Evolutionary conservation across 192 early-diverging fungal species (phyloP).

Genomic region (Podila epicladia): DNA sequence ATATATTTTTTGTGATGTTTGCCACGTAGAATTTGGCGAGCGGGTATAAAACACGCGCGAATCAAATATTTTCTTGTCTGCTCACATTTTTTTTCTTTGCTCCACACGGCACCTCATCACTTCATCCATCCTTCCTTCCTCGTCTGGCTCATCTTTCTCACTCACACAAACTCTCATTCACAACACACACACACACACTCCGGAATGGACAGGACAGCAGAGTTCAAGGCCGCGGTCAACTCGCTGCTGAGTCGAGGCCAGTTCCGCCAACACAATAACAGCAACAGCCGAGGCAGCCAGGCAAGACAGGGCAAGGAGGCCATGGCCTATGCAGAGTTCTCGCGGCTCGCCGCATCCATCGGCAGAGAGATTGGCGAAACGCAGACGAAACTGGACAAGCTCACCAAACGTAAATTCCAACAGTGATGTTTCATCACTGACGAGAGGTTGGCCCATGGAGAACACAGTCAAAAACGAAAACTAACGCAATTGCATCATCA

Average conservation of each 20-base stretch:
- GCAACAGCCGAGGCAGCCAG: slow-evolving; percentile 7
- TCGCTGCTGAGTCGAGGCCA: slow-evolving; percentile 66
- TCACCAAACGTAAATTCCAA: slow-evolving; percentile 71
- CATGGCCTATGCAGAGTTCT: slow-evolving; percentile 80
- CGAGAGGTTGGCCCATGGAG: not conserved
- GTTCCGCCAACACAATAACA: slow-evolving; percentile 14
- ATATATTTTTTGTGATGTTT: too few relatives aligned
- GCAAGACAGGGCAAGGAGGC: slow-evolving; percentile 33
- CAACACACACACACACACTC: not conserved
- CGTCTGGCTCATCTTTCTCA: too few relatives aligned
- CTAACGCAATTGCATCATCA: not conserved
- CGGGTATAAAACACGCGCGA: too few relatives aligned
- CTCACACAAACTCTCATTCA: not conserved
- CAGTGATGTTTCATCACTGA: not conserved
- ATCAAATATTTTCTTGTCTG: too few relatives aligned
- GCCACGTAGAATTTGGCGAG: too few relatives aligned
- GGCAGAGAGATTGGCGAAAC: slow-evolving; percentile 89
- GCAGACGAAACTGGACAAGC: slow-evolving; percentile 81
- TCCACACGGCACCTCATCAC: too few relatives aligned
- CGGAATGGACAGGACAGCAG: slow-evolving; percentile 78
- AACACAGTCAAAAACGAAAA: not conserved
- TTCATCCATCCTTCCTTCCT: too few relatives aligned
- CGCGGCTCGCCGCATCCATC: slow-evolving; percentile 82
- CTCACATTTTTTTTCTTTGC: too few relatives aligned
- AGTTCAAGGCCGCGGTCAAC: slow-evolving; percentile 89